Conservation (phyloP, 179 eudicot species). For the Spergularia azorica region DNA sequence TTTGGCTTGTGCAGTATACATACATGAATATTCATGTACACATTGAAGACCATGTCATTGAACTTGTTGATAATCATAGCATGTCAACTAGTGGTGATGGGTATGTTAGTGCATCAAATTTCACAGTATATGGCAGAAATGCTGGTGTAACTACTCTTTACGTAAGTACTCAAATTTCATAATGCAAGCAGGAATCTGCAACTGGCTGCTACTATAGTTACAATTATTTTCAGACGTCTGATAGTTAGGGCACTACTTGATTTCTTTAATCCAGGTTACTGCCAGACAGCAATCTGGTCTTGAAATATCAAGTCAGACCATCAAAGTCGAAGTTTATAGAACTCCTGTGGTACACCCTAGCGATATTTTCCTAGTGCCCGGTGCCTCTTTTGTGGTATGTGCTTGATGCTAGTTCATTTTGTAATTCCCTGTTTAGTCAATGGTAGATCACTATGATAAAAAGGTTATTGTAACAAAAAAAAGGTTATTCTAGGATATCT, state of each 20-base stretch:
- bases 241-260: conserved; percentile 1
- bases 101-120: conserved; percentile 47
- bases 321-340: conserved; percentile 83
- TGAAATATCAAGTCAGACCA: conserved; percentile 64
- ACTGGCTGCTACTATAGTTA: background rate
- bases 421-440: background rate
- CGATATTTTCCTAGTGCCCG: conserved; percentile 80
- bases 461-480: background rate
- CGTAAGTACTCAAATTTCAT: conserved; percentile 48
- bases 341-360: conserved; percentile 66
- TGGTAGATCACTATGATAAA: background rate
- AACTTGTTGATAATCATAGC: conserved; percentile 50
- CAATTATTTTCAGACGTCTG: background rate
- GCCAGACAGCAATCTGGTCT: conserved; percentile 70
- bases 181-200: background rate
- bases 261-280: conserved; percentile 50
- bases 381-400: conserved; percentile 87
- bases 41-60: conserved; percentile 55
- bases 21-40: conserved; percentile 73
- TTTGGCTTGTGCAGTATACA: conserved; percentile 49
- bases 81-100: conserved; percentile 30
- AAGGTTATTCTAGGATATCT: background rate
- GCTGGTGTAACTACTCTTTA: conserved; percentile 76
- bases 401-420: conserved; percentile 10
- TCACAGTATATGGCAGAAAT: conserved; percentile 55